These are phyloP conservation scores for Phytophthora tubulina DNA, from an alignment of 352 stramenopile genomes.

Conservation along the genomic window DNA sequence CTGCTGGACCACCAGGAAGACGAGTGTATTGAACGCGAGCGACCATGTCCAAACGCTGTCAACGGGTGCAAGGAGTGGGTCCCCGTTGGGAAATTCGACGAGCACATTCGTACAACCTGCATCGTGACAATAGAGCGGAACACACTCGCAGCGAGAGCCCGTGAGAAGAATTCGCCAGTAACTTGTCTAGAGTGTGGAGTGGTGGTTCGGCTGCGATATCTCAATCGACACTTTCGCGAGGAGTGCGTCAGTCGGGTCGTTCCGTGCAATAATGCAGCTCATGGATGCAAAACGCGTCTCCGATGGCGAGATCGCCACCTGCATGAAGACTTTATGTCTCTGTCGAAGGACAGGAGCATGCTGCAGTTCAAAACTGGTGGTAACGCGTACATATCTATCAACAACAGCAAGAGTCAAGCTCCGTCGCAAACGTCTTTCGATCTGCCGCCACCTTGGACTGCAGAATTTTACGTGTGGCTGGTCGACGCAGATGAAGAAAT, in stretches of 20 bases:
- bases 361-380: constrained; percentile 62
- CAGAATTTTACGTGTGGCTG: constrained; percentile 77
- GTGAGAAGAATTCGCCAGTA: constrained; percentile 56
- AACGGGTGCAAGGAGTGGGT: constrained; percentile 80
- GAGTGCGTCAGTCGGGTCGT: constrained; percentile 77
- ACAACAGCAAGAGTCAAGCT: constrained; percentile 28
- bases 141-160: constrained; percentile 55
- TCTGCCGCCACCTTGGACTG: constrained; percentile 70
- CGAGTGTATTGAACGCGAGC: constrained; percentile 72
- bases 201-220: constrained; percentile 46
- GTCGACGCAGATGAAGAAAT: constrained; percentile 62
- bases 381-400: constrained; percentile 52
- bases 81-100: constrained; percentile 62
- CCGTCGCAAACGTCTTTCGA: constrained; percentile 31
- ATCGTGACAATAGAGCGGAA: constrained; percentile 65
- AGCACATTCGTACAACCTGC: constrained; percentile 60
- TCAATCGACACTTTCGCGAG: constrained; percentile 49
- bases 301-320: constrained; percentile 77
- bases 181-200: constrained; percentile 66
- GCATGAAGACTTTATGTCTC: constrained; percentile 67
- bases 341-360: constrained; percentile 58
- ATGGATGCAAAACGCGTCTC: constrained; percentile 67
- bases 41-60: constrained; percentile 66
- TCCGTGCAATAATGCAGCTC: constrained; percentile 69
- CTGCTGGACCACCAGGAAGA: constrained; percentile 84